Conservation (phyloP, 1,139 yeast genomes). For the Petasospora fabianii region DNA sequence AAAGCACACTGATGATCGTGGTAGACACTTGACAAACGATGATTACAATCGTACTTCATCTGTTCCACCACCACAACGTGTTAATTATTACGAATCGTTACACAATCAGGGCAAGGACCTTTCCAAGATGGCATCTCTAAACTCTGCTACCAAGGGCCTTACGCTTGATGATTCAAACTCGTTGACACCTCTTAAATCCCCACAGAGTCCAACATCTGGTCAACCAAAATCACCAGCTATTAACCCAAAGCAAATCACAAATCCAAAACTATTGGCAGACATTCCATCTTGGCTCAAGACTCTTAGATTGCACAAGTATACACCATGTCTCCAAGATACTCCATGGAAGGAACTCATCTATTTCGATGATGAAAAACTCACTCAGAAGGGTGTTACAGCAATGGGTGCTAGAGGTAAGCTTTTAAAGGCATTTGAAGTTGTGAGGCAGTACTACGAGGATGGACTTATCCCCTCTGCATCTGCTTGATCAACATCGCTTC, state of each 20-base stretch:
- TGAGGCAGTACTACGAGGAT: slow-evolving; percentile 44
- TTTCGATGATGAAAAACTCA: slow-evolving; percentile 65
- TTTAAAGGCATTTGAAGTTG: slow-evolving; percentile 85
- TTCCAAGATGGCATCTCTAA: slow-evolving; percentile 20
- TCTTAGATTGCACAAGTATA: slow-evolving; percentile 87
- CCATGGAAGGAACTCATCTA: slow-evolving; percentile 78
- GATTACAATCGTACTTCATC: slow-evolving; percentile 13
- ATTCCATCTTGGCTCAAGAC: slow-evolving; percentile 92
- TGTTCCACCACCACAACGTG: slow-evolving; percentile 17
- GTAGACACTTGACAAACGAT: slow-evolving; percentile 5
- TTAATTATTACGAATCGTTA: slow-evolving; percentile 14
- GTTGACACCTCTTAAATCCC: slow-evolving; percentile 8
- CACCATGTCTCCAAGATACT: slow-evolving; percentile 72
- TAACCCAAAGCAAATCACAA: slow-evolving; percentile 60
- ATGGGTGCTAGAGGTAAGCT: slow-evolving; percentile 93
- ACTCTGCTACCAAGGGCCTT: slow-evolving; percentile 20
- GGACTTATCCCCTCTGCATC: slow-evolving; percentile 32
- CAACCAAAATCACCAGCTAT: slow-evolving; percentile 44
- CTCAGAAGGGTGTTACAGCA: slow-evolving; percentile 81
- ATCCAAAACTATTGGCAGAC: slow-evolving; percentile 61
- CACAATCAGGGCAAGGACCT: slow-evolving; percentile 8
- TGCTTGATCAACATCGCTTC: no score
- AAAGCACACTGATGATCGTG: slow-evolving; percentile 11
- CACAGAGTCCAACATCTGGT: slow-evolving; percentile 7
- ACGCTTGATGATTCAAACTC: slow-evolving; percentile 8